These are phyloP conservation scores for Aspergillus flavus DNA, from an alignment of 2,329 filamentous ascomycete species.

Conservation along the genomic window DNA sequence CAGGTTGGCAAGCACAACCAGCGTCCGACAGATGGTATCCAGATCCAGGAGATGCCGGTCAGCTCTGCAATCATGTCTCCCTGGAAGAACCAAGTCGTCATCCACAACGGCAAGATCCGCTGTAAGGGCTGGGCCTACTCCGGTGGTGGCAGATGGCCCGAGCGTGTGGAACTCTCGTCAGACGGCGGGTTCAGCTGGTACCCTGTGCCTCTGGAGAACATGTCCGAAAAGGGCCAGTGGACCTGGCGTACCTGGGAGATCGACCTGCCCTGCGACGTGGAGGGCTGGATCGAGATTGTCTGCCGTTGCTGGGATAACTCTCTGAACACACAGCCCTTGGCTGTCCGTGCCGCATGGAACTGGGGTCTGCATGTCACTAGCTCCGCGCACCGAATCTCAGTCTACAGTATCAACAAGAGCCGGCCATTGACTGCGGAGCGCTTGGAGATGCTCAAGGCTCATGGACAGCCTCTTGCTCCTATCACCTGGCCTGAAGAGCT, in stretches of 20 bases:
- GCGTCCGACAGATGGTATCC: conserved; percentile 61
- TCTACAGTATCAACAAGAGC: conserved; percentile 42
- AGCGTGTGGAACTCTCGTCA: conserved; percentile 64
- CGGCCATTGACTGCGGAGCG: conserved; percentile 28
- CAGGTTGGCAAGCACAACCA: conserved; percentile 70
- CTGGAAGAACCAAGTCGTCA: conserved; percentile 60
- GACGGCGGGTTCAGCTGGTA: conserved; percentile 70
- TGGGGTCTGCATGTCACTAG: conserved; percentile 45
- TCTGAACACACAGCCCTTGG: conserved; percentile 62
- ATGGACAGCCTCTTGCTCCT: neutral
- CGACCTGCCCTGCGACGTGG: conserved; percentile 63
- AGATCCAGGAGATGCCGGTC: conserved; percentile 74
- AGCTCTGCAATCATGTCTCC: conserved; percentile 68
- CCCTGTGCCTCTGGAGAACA: conserved; percentile 60
- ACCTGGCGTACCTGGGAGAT: conserved; percentile 68
- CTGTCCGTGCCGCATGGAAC: conserved; percentile 58
- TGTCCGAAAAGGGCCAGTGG: conserved; percentile 64
- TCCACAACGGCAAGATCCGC: conserved; percentile 62
- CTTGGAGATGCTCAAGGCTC: conserved; percentile 19
- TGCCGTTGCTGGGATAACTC: conserved; percentile 65
- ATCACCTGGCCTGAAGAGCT: neutral
- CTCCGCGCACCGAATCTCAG: conserved; percentile 41
- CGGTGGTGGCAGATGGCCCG: conserved; percentile 61
- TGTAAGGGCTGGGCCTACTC: conserved; percentile 63
- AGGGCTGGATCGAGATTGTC: conserved; percentile 64